Conservation (phyloP, 441 rosid species). For the Rhodomyrtus psidioides region DNA sequence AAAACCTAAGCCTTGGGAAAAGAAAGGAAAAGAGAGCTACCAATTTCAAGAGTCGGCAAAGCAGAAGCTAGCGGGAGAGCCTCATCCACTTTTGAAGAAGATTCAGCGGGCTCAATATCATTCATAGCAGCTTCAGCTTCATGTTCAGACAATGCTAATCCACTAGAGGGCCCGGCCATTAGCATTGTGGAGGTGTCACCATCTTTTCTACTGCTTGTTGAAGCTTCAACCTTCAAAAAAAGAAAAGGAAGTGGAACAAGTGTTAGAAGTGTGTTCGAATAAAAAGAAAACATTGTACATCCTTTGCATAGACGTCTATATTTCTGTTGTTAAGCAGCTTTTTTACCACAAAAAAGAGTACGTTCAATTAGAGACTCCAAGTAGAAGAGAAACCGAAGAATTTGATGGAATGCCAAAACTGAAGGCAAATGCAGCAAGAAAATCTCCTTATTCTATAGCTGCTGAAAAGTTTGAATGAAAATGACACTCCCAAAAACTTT, state of each 20-base stretch:
- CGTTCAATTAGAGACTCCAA: background rate
- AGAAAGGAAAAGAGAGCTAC: background rate
- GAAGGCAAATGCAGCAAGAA: background rate
- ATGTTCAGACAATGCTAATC: background rate
- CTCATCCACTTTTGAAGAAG: background rate
- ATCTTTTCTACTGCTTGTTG: background rate
- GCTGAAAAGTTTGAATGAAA: background rate
- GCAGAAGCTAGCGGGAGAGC: background rate
- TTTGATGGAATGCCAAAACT: background rate
- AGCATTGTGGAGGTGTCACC: background rate
- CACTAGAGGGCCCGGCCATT: conserved; percentile 5
- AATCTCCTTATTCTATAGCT: background rate
- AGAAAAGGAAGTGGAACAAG: background rate
- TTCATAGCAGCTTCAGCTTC: background rate
- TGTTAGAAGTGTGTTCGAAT: background rate
- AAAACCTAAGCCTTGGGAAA: background rate
- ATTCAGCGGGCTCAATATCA: background rate
- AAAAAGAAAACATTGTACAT: background rate
- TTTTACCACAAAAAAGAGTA: background rate
- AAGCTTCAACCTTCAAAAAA: background rate
- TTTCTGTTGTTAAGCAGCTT: background rate
- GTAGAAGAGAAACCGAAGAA: background rate
- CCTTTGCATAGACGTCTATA: background rate
- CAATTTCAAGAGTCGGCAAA: background rate
- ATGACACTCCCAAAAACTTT: background rate